Evolutionary conservation across 2,329 filamentous ascomycete genomes (phyloP), one percentile per base, ranked within the genome.

Genomic region (Aspergillus spinulosporus): DNA sequence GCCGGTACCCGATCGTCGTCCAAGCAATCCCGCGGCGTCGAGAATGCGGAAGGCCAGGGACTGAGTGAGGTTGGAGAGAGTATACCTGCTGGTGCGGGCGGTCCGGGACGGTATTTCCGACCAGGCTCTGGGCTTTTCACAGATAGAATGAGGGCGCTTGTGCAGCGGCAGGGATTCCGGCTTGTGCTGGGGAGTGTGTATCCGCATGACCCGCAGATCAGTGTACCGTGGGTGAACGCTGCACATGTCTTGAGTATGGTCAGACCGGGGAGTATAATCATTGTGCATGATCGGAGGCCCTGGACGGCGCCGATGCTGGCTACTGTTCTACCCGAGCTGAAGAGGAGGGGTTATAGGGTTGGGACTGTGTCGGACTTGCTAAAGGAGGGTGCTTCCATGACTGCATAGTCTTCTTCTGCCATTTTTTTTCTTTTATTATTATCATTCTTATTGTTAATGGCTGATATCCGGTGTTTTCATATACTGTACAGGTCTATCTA

Each of bases 151-250:
- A 79, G 88, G 12, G 67, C 67, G 34, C 69, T 88, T 36, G 74
- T 90, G 5, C 74, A 75, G 34, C 78, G 74, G 50, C 69, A 91
- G 59, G 87, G 86, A 3, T 92, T 90, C 72, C 79, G 81, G 49
- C 79, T 94, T 50, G 87, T 92, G n/a, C 76, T 96, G 39, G 92
- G 92, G 2, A 87, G 86, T 71, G 86, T 96, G 40, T 96, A 95
- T 74, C 92, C 92, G 4, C 91, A 96, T 75, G 92, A 96, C 75
- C 86, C 92, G n/a, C 91, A 95, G 78, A 87, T 96, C 56, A 78
- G 79, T 7, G 87, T 83, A 66, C 81, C 84, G 63, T 76, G 78
- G 61, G 63, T 92, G 51, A 96, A 96, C 73, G 87, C 89, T 5
- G 80, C 78, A 62, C 91, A 96, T 76, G 84, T 96, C 3, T 72